Evolutionary conservation across 1,139 yeast genomes (phyloP), one percentile per base, ranked within the genome.

Genomic region (Yamadazyma trypodendri): DNA sequence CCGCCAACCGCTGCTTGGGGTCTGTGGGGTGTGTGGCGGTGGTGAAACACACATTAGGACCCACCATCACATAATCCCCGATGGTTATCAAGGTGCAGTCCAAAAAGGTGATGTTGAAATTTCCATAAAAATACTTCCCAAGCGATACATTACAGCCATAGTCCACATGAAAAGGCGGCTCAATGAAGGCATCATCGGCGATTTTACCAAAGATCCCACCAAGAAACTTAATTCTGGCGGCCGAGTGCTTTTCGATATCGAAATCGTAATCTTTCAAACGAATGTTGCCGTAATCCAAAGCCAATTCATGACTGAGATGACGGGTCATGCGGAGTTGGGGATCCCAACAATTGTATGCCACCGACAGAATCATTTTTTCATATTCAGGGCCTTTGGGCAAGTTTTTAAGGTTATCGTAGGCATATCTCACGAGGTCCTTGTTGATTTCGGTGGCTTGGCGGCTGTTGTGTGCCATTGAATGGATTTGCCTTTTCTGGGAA

Each of bases 21-120:
- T 79, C 82, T 3, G 71, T 51, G 2, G 84, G 83, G 50, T 83
- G 90, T 0, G 81, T 71, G 2, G 87, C 86, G 1, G 87, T 76
- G 28, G 74, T 61, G 34, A 83, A 61, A 1, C 77, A 64, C 5
- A 77, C 84, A 50, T 77, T 77, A 12, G 90, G 88, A 0, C 86
- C 90, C 33, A 79, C 55, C 65, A 77, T 53, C 13, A 77, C 82
- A 37, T 71, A 52, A 47, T 79, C 72, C 4, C 90, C 90, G 44
- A 83, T 70, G n/a, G 61, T 70, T 21, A 84, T 79, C 28, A 79
- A 50, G 1, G 82, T 69, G 46, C 81, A 75, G 54, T 84, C 90
- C 36, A 84, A 61, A 40, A 81, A 64, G 0, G 78, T 73, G 24
- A 68, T 50, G 48, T 79, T 80, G 65, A 74, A 77, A 53, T 81